Percentiles rank a stretch among this genome's conserved stretches.
Conservation (phyloP, 139 green algal genomes). For the Haematococcus sp. region DNA sequence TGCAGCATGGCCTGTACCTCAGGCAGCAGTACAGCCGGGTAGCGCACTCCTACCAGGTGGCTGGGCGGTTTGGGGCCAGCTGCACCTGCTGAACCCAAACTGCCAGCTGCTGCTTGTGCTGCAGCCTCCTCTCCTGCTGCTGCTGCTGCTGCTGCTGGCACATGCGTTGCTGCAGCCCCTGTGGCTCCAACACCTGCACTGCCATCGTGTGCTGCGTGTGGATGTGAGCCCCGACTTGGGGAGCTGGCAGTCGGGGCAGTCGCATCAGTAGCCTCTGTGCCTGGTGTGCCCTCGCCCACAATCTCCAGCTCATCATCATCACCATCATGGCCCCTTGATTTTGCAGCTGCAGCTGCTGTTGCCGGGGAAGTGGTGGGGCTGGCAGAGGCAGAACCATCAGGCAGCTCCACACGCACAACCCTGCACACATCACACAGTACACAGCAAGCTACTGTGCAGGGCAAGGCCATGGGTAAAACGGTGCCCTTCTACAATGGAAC, state of each 20-base stretch:
- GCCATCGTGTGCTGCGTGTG: too few relatives aligned
- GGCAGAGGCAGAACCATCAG: not conserved
- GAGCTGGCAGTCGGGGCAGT: too few relatives aligned
- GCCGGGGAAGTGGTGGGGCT: not conserved
- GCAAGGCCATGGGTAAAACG: too few relatives aligned
- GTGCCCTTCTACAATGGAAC: too few relatives aligned
- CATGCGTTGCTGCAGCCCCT: too few relatives aligned
- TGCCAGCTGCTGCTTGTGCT: not conserved
- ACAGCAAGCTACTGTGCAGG: too few relatives aligned
- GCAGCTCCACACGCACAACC: slow-evolving; percentile 20
- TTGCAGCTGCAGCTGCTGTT: not conserved
- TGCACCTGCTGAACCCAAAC: not conserved
- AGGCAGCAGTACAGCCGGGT: slow-evolving; percentile 56
- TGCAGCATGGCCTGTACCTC: slow-evolving; percentile 56
- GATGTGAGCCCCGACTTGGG: too few relatives aligned
- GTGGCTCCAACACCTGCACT: too few relatives aligned
- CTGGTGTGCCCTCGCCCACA: too few relatives aligned
- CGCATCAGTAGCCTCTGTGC: too few relatives aligned
- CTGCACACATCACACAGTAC: too few relatives aligned
- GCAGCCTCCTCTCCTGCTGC: not conserved
- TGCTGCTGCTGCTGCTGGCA: not conserved
- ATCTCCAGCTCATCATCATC: too few relatives aligned
- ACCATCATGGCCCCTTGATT: not conserved
- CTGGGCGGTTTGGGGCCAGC: not conserved
- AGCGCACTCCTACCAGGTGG: slow-evolving; percentile 60